A percentile compares a stretch with the other conserved stretches of the same genome.
Evolutionary conservation across 164 flowering plant species (phyloP).

Genomic region (Chimonanthus salicifolius): DNA sequence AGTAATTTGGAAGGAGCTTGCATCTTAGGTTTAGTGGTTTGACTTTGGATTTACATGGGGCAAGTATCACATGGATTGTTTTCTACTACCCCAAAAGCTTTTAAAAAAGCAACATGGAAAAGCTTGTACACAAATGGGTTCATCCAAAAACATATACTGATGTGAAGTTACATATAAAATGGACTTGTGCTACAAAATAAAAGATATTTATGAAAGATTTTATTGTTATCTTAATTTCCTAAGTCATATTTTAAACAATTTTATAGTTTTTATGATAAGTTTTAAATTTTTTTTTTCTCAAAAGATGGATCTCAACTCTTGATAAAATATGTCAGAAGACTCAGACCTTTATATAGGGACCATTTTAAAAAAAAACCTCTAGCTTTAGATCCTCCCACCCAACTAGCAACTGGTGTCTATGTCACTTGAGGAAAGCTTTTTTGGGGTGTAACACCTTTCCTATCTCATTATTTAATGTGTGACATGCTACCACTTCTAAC

Average conservation of each 20-base stretch:
- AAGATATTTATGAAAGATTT: not conserved
- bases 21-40: not conserved
- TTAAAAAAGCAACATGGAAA: slow-evolving; percentile 9
- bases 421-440: slow-evolving; percentile 6
- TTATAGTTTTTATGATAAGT: too few species aligned
- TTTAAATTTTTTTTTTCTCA: too few species aligned
- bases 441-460: slow-evolving; percentile 11
- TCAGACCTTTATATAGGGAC: too few species aligned
- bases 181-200: not conserved
- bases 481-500: slow-evolving; percentile 16
- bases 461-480: slow-evolving; percentile 13
- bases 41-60: not conserved
- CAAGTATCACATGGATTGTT: slow-evolving; percentile 12
- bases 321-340: too few species aligned
- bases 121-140: slow-evolving; percentile 1
- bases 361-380: not conserved
- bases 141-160: slow-evolving; percentile 1
- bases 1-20: slow-evolving; percentile 2
- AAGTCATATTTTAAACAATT: too few species aligned
- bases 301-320: too few species aligned
- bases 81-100: slow-evolving; percentile 1
- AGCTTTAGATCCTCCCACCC: slow-evolving; percentile 15
- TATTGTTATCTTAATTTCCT: too few species aligned
- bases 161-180: slow-evolving; percentile 5
- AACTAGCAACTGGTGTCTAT: slow-evolving; percentile 1